Percentiles rank a stretch among this genome's conserved stretches.
Evolutionary conservation across 805 yeast genomes (phyloP).

Genomic region (Suhomyces prunicola): DNA sequence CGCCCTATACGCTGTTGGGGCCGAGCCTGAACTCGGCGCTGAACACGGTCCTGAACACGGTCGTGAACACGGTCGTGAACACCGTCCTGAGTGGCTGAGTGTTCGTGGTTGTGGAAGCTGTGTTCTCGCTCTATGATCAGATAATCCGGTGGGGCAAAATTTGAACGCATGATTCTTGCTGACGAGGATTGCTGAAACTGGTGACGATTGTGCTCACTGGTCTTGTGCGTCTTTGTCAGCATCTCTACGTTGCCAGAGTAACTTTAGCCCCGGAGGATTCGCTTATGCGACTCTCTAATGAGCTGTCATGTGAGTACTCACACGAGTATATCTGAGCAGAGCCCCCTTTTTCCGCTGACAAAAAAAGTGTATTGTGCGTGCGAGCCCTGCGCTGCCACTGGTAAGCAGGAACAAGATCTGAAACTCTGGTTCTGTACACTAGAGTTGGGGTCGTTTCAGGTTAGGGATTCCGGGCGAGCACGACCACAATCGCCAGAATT

Average conservation of each 20-base stretch:
- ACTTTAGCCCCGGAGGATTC: background rate
- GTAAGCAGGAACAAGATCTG: background rate
- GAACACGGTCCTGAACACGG: no score
- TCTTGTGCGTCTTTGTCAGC: background rate
- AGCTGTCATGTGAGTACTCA: background rate
- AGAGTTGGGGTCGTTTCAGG: background rate
- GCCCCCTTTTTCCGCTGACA: background rate
- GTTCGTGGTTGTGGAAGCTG: no score
- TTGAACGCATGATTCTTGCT: background rate
- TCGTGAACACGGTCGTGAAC: no score
- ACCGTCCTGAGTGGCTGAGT: no score
- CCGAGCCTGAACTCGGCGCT: background rate
- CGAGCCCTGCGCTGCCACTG: background rate
- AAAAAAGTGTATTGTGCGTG: background rate
- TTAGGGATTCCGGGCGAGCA: background rate
- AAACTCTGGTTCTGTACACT: background rate
- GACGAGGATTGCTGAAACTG: background rate
- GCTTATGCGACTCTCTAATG: background rate
- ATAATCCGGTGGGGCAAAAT: no score
- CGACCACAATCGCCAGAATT: background rate
- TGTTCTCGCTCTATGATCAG: no score
- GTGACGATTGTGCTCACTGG: background rate
- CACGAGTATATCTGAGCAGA: background rate
- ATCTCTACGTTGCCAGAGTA: background rate
- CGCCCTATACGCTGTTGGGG: background rate